Conservation (phyloP, 139 green algal genomes). For the Micromonas commoda region DNA sequence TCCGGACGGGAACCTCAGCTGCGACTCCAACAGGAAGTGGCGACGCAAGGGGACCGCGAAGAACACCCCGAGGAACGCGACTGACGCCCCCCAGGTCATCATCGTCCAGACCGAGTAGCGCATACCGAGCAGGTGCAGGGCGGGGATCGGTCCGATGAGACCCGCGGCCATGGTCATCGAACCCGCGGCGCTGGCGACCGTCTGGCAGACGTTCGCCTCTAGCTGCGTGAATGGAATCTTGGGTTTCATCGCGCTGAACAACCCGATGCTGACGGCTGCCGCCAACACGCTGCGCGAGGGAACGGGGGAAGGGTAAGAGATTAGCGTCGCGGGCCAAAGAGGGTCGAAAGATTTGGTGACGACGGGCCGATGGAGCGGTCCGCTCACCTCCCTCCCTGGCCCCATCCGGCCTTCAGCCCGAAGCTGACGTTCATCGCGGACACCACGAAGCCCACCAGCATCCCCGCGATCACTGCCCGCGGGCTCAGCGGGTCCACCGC, state of each 20-base stretch:
- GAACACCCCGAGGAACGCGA: slow-evolving; percentile 26
- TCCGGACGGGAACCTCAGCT: slow-evolving; percentile 1
- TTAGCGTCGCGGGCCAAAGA: not conserved
- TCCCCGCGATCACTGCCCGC: not conserved
- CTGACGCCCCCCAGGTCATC: not conserved
- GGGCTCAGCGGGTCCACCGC: not conserved
- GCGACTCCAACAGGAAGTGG: not conserved
- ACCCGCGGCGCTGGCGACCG: slow-evolving; percentile 16
- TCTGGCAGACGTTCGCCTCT: slow-evolving; percentile 28
- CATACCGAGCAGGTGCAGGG: slow-evolving; percentile 14
- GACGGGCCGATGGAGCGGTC: not conserved
- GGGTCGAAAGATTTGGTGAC: not conserved
- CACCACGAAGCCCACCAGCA: not conserved
- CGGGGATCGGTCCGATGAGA: slow-evolving; percentile 24
- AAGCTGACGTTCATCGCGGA: slow-evolving; percentile 29
- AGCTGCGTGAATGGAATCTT: slow-evolving; percentile 22
- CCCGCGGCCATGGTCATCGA: slow-evolving; percentile 25
- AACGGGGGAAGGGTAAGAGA: not conserved
- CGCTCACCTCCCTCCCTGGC: slow-evolving; percentile 14
- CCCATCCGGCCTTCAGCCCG: slow-evolving; percentile 28
- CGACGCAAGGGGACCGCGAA: slow-evolving; percentile 22
- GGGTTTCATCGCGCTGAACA: slow-evolving; percentile 29
- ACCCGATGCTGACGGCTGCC: not conserved
- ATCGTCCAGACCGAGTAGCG: not conserved
- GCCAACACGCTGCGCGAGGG: slow-evolving; percentile 8